Evolutionary conservation across 441 rosid genomes (phyloP), one percentile per base, ranked within the genome.

Genomic region (Francoa sonchifolia): DNA sequence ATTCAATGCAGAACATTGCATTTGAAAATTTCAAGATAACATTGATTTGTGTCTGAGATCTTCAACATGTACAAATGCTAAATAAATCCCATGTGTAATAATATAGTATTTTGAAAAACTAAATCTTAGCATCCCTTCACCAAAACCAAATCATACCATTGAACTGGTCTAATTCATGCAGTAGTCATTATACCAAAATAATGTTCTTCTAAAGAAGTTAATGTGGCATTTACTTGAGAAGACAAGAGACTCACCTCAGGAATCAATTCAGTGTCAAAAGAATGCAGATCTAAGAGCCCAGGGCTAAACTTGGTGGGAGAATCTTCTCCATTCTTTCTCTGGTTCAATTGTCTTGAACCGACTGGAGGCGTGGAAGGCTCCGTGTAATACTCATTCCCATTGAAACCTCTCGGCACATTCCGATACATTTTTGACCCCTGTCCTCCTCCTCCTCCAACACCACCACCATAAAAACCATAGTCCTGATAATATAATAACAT

Each of bases 221-320:
- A 13, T 5, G 28, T 8, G 20, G 19, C 40, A 23, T 36, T 19
- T 47, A 45, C 32, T 18, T 21, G 28, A 30, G 37, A 5, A 20
- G 1, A 37, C 9, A 11, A 31, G 30, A 19, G 1, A 33, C 55
- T 32, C 43, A 90, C 98, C 98, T 90, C 96, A 15, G 98, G 78
- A 54, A 90, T 78, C 60, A 90, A 75, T 63, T 90, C 99, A 0
- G 95, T 90, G 62, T 90, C 95, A 55, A 82, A 78, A 44, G 96
- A 82, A 64, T 90, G 95, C 36, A 90, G 87, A 82, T 90, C 99
- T 42, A 90, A 62, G n/a, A 90, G 93, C 1, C 99, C 96, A 4
- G 99, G 96, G 63, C 99, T 90, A 58, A 82, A 74, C 60, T 80
- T 96, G 50, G 35, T 68, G 0, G 74, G 70, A 10, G 79, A 77